Conservation (phyloP, 805 yeast species). For the Scheffersomyces coipomensis region DNA sequence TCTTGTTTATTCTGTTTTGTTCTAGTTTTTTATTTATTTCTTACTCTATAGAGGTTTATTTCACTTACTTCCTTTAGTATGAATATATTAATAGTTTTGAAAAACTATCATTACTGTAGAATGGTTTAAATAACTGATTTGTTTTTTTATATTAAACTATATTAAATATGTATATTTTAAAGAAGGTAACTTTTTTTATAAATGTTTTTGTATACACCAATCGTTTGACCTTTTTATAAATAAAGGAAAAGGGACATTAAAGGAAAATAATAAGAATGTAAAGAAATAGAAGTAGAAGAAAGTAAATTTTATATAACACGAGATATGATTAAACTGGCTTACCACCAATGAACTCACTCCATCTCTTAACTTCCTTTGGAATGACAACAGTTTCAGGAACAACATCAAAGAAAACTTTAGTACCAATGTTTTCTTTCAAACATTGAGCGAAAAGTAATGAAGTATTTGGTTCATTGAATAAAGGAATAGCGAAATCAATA, state of each 20-base stretch:
- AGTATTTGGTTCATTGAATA: constrained; percentile 96
- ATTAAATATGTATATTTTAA: too few species aligned
- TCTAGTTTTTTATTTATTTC: too few species aligned
- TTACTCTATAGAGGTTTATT: too few species aligned
- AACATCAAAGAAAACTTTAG: constrained; percentile 50
- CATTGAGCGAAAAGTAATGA: constrained; percentile 83
- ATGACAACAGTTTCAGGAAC: constrained; percentile 45
- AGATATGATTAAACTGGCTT: constrained; percentile 86
- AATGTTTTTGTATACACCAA: too few species aligned
- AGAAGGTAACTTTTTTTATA: too few species aligned
- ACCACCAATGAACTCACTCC: constrained; percentile 97
- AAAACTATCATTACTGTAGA: not conserved
- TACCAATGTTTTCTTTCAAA: constrained; percentile 64
- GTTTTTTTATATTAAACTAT: not conserved
- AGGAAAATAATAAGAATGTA: too few species aligned
- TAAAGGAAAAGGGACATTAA: too few species aligned
- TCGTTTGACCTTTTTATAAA: constrained; percentile 1
- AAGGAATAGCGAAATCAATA: constrained; percentile 93
- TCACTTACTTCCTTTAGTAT: too few species aligned
- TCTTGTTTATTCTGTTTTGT: too few species aligned
- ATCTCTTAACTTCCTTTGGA: constrained; percentile 86
- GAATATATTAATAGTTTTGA: not conserved
- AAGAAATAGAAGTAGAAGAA: too few species aligned
- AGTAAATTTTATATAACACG: too few species aligned
- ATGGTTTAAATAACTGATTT: too few species aligned